Evolutionary conservation across 2,329 filamentous ascomycete species (phyloP).

Genomic region (Hymenoscyphus albidus): DNA sequence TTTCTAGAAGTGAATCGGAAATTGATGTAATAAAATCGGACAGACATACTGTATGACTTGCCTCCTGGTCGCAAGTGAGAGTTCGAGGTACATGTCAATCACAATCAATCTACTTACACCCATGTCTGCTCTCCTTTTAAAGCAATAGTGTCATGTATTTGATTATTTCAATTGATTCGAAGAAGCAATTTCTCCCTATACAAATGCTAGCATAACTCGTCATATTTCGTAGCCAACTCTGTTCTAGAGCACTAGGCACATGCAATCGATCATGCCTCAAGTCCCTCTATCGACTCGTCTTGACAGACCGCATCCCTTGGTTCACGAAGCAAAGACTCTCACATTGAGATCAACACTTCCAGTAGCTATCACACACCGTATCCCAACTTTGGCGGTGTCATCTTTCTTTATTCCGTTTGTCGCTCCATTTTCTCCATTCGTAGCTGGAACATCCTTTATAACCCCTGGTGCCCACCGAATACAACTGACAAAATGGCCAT

Average conservation of each 20-base stretch:
- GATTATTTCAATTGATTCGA: conserved; percentile 16
- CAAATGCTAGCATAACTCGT: conserved; percentile 32
- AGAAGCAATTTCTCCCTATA: conserved; percentile 24
- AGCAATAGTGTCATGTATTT: conserved; percentile 1
- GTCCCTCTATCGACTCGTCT: conserved; percentile 21
- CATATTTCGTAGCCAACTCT: conserved; percentile 29
- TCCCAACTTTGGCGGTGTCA: conserved; percentile 53
- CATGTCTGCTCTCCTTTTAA: not conserved
- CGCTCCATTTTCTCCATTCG: conserved; percentile 43
- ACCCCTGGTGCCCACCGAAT: conserved; percentile 82
- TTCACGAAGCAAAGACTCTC: conserved; percentile 64
- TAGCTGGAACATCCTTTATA: conserved; percentile 52
- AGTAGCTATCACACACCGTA: conserved; percentile 82
- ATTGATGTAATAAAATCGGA: no score
- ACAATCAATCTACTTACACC: not conserved
- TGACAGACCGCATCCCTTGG: conserved; percentile 14
- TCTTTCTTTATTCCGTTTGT: conserved; percentile 48
- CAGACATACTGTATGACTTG: no score
- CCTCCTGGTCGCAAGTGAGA: no score
- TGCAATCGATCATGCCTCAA: conserved; percentile 19
- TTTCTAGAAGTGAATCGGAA: not conserved
- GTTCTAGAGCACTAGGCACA: conserved; percentile 12
- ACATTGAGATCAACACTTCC: conserved; percentile 80
- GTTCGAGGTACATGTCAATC: no score
- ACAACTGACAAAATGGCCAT: conserved; percentile 81